Base-by-base conservation (phyloP, 23 red algal species). In the Gracilaria caudata region DNA sequence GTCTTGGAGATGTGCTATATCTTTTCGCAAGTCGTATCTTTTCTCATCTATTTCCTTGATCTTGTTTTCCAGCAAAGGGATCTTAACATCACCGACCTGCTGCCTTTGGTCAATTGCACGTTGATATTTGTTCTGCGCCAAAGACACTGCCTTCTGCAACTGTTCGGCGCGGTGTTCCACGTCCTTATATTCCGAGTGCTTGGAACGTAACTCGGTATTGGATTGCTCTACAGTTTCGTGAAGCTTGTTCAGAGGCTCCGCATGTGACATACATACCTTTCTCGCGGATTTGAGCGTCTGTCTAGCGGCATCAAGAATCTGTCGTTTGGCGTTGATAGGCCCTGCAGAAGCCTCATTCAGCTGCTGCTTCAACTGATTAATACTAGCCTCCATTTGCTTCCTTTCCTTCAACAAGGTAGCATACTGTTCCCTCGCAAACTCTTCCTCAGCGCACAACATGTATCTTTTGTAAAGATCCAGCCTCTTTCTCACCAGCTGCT, bases 391-490 rank as follows among this genome's bases (percentile, higher is more conserved):
- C 44, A 68, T 47, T 26, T 82, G 16, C 43, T 82, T 65, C 26
- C 76, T 70, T 60, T 54, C 73, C 41, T 28, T 68, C 26, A 74
- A 39, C 47, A 81, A 19, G n/a, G 78, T 16, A 38, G 71, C 54
- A 45, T 73, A 91, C 24, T 20, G 30, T 7, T 71, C 35, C 41
- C 73, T 68, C 16, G 63, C 64, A 57, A 49, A 28, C 39, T 59
- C 35, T 26, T 68, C 63, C 12, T 91, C 76, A 32, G 66, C 43
- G 13, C 64, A 84, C 20, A 89, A 77, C 44, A 82, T 51, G 58
- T 93, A 97, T 25, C 71, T 47, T 33, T 47, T 47, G 35, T 83
- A 77, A n/a, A 86, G 58, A 0, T 92, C 47, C 70, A 97, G 54
- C 10, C 83, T 23, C 7, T 63, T 64, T 29, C 74, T 44, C 26